These are phyloP conservation scores for Stipa capillata DNA, from an alignment of 176 grass and related monocot genomes.

Conservation along the genomic window DNA sequence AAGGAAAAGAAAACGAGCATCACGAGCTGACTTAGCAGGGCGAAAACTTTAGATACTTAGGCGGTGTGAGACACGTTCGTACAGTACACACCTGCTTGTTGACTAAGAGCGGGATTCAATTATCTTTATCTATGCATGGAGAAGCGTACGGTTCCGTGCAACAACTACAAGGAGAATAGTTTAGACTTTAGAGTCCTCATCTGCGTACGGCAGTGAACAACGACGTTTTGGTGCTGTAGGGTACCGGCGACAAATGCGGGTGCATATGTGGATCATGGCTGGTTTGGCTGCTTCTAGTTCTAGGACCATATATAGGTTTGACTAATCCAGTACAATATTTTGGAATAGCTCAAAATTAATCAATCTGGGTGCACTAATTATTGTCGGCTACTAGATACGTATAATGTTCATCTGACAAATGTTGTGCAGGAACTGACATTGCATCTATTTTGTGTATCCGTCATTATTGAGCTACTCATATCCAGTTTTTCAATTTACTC, in stretches of 20 bases:
- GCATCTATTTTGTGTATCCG: not conserved
- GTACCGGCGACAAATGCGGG: not conserved
- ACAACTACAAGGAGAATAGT: not conserved
- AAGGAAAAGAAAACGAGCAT: not conserved
- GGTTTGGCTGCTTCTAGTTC: not conserved
- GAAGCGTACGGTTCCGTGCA: constrained; percentile 16
- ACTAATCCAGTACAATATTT: not conserved
- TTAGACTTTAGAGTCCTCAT: not conserved
- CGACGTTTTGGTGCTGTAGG: not conserved
- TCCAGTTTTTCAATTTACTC: not conserved
- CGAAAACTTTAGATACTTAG: not conserved
- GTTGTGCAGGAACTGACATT: not conserved
- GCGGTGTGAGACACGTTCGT: not conserved
- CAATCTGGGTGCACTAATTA: not conserved
- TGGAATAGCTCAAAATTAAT: not conserved
- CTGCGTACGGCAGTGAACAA: not conserved
- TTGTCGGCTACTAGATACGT: not conserved
- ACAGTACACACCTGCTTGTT: not conserved
- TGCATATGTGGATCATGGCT: not conserved
- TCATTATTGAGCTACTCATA: not conserved
- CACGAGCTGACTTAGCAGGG: not conserved
- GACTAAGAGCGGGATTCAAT: not conserved
- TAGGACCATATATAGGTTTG: not conserved
- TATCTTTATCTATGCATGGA: not conserved
- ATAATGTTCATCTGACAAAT: not conserved